Conservation (phyloP, 805 yeast species). For the Cyberlindnera meyerae region DNA sequence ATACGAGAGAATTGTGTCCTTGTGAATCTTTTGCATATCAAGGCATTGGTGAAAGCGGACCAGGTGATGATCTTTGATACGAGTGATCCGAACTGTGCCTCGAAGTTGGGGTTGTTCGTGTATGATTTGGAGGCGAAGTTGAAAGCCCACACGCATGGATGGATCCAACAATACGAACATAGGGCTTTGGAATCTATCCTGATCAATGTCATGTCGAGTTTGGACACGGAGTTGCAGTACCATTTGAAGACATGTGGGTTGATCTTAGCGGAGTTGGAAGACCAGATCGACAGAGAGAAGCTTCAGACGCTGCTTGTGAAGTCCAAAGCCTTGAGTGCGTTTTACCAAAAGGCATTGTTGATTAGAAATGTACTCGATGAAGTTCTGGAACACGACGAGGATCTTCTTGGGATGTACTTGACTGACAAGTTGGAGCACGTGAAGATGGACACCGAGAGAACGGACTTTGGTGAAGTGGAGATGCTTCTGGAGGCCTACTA, state of each 20-base stretch:
- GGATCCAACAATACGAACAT: constrained; percentile 64
- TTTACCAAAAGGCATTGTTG: constrained; percentile 69
- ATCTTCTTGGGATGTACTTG: constrained; percentile 72
- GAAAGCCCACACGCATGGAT: constrained; percentile 33
- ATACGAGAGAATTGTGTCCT: constrained; percentile 74
- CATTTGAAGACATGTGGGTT: constrained; percentile 56
- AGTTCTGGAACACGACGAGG: constrained; percentile 80
- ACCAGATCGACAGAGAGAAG: constrained; percentile 70
- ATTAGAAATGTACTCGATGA: constrained; percentile 82
- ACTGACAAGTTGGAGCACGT: constrained; percentile 33
- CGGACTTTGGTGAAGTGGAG: constrained; percentile 69
- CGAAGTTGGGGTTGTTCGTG: constrained; percentile 69
- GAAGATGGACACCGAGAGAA: constrained; percentile 11
- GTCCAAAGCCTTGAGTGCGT: constrained; percentile 65
- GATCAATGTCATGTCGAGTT: constrained; percentile 70
- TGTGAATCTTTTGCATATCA: constrained; percentile 78
- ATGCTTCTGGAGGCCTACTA: constrained; percentile 85
- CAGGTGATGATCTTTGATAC: constrained; percentile 80
- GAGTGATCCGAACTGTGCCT: constrained; percentile 47
- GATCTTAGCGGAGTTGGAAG: constrained; percentile 68
- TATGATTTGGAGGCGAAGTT: constrained; percentile 79
- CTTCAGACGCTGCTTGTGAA: constrained; percentile 67
- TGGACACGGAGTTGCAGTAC: constrained; percentile 68
- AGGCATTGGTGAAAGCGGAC: constrained; percentile 81
- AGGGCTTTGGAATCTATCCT: constrained; percentile 78